Evolutionary conservation across 2,329 filamentous ascomycete genomes (phyloP).

Genomic region (Scorias spongiosa): DNA sequence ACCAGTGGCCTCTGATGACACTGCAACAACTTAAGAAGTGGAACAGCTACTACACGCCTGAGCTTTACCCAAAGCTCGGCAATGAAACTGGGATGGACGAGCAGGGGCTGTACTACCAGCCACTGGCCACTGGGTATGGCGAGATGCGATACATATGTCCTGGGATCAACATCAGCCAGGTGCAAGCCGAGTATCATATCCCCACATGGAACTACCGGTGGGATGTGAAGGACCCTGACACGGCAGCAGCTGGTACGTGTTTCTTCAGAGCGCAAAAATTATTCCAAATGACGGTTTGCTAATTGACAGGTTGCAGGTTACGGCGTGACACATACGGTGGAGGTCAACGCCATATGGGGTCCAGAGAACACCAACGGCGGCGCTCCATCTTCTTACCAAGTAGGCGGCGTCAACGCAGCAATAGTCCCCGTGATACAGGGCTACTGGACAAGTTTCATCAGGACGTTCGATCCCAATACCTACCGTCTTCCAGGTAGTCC

Average conservation of each 20-base stretch:
- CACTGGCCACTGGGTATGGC: slow-evolving; percentile 43
- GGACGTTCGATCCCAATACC: slow-evolving; percentile 49
- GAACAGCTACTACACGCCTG: slow-evolving; percentile 41
- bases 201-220: slow-evolving; percentile 54
- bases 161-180: slow-evolving; percentile 38
- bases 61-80: slow-evolving; percentile 30
- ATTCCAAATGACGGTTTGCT: no score
- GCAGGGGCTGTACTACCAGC: slow-evolving; percentile 41
- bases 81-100: slow-evolving; percentile 8
- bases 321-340: slow-evolving; percentile 53
- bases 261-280: no score
- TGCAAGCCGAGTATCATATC: slow-evolving; percentile 24
- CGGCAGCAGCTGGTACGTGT: slow-evolving; percentile 23
- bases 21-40: slow-evolving; percentile 35
- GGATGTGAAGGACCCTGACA: slow-evolving; percentile 45
- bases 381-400: slow-evolving; percentile 41
- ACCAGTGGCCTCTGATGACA: slow-evolving; percentile 43
- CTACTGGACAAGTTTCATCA: slow-evolving; percentile 64
- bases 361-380: slow-evolving; percentile 36
- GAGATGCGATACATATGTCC: slow-evolving; percentile 53
- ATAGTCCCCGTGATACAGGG: slow-evolving; percentile 48
- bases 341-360: slow-evolving; percentile 53
- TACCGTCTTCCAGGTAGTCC: slow-evolving; percentile 32
- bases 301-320: slow-evolving; percentile 25
- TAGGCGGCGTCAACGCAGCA: slow-evolving; percentile 36